Base-by-base conservation (phyloP, 2,329 filamentous ascomycete genomes). In the Fusarium incarnatum region DNA sequence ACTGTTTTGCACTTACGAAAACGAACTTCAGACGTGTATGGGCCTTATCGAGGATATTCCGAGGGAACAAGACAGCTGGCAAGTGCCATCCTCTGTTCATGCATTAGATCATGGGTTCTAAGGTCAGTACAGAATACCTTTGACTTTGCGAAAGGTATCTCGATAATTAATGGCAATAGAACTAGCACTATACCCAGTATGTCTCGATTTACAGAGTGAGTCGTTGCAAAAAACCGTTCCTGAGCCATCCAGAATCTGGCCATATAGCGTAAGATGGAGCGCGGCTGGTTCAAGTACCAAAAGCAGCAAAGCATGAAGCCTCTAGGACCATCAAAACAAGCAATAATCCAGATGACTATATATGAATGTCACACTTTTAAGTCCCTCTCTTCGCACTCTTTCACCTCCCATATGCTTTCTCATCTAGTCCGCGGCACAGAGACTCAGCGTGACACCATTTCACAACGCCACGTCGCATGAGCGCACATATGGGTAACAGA, bases 331-430 rank as follows among this genome's bases (percentile, higher is more conserved):
- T n/a, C 7, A n/a, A 9, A 11, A 37, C 5, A 3, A 37, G n/a
- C 2, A 34, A 10, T 11, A 11, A 0, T 2, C 1, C 3, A n/a
- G 3, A 37, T 11, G 1, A 4, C 3, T 37, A n/a, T n/a, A 5
- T 3, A n/a, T 11, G 5, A 3, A 37, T 0, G 9, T n/a, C 3
- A n/a, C 5, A 5, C 9, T n/a, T n/a, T 7, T 9, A 11, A 6
- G 16, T 37, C 3, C 18, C 18, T 37, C 5, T n/a, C 9, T n/a
- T 37, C 16, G 0, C 11, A 11, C 3, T 9, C 9, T 7, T 37
- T n/a, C 18, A 11, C 18, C 9, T 37, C 5, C 18, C 9, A 11
- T 3, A 11, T n/a, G 34, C 9, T 7, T 1, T 7, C 6, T 10
- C 6, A 1, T 3, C 34, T n/a, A n/a, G 18, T 4, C 9, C 6